Base-by-base conservation (phyloP, 2,329 filamentous ascomycete genomes). In the Aureobasidium sp. region DNA sequence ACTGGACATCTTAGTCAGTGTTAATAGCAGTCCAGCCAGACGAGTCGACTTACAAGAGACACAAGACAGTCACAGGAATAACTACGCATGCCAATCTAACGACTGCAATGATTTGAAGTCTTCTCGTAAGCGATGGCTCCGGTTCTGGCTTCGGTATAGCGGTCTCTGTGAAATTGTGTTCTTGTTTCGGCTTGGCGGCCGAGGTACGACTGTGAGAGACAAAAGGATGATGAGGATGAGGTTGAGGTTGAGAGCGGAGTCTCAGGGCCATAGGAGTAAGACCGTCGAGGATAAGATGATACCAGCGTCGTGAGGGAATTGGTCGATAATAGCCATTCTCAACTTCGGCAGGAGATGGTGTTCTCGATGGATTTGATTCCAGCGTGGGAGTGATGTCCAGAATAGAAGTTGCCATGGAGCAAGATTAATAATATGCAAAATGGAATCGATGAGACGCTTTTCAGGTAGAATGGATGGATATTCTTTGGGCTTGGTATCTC, bases 1-100 rank as follows among this genome's bases (percentile, higher is more conserved):
- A 67, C 77, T 79, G 39, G 4, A 19, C 29, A 4, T 60, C 19
- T 39, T 2, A 22, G 31, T 58, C 42, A 58, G 54, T 39, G 19
- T n/a, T 48, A 42, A 39, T 27, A 49, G 5, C 6, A 27, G 5
- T 6, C 6, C 19, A 7, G 19, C 7, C 6, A 12, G 31, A 5
- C 9, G 6, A 2, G 39, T 24, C 49, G 2, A 63, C 61, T 50
- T 27, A 63, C 61, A 65, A 65, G 31, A 62, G 45, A 44, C 50
- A 61, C 5, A 65, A 49, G 11, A 62, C n/a, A 5, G 53, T 45
- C 29, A 64, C 47, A 22, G 64, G 64, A 22, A 63, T 24, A 27
- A 50, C 6, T 7, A 58, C 15, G 24, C 33, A 50, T 22, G 45
- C 45, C 22, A 40, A 29, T 19, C 37, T 63, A 5, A 60, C 7